phyloP scores from a whole-genome alignment of 345 rosid species.

The Eucalyptus pauciflora region DNA sequence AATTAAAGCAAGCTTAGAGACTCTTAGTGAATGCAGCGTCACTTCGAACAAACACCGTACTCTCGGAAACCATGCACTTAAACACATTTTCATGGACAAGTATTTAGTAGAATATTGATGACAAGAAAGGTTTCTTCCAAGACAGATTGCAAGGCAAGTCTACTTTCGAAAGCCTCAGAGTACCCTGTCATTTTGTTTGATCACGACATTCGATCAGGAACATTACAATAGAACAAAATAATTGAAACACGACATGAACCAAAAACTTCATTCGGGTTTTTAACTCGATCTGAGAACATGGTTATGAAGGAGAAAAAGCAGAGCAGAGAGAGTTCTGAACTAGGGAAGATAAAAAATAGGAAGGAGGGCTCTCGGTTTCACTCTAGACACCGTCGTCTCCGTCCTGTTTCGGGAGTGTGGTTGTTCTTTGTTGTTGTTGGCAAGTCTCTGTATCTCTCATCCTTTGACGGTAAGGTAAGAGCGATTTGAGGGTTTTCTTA shows the following conservation, averaged over 20 bases:
- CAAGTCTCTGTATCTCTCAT: too few species aligned
- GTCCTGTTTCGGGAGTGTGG: neutral
- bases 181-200: neutral
- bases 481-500: neutral
- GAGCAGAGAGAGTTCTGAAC: neutral
- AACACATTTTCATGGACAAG: neutral
- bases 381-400: neutral
- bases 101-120: neutral
- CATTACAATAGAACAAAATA: neutral
- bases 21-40: neutral
- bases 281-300: neutral
- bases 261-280: neutral
- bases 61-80: neutral
- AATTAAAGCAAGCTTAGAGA: neutral
- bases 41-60: neutral
- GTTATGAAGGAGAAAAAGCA: neutral
- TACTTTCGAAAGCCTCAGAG: neutral
- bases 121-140: neutral
- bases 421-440: too few species aligned
- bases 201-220: neutral
- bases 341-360: neutral
- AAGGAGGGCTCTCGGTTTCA: neutral
- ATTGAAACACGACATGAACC: neutral
- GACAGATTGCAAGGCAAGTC: neutral
- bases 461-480: neutral